Percentiles rank a stretch among this genome's conserved stretches.
Conservation (phyloP, 176 grass and related monocot species). For the Eleusine coracana region DNA sequence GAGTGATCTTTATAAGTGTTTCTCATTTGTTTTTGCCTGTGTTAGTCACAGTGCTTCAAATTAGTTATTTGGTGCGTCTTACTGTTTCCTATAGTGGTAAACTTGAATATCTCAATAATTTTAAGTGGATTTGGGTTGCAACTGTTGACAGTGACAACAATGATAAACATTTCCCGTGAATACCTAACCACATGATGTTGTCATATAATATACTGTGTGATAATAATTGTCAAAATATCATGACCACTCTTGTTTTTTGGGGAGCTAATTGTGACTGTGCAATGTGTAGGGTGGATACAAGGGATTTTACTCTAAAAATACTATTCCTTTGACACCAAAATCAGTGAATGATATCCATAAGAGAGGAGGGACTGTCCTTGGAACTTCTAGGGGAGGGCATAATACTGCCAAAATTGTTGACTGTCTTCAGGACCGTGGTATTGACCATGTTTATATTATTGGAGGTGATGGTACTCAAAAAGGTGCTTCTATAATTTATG, state of each 20-base stretch:
- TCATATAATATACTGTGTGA: neutral
- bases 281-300: constrained; percentile 83
- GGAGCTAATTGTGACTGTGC: constrained; percentile 31
- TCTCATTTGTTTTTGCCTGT: neutral
- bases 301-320: constrained; percentile 92
- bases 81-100: constrained; percentile 17
- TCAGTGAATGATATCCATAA: constrained; percentile 93
- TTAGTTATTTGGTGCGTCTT: neutral
- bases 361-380: constrained; percentile 86
- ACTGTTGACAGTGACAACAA: constrained; percentile 23
- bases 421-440: constrained; percentile 82
- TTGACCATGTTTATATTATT: constrained; percentile 97
- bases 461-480: constrained; percentile 95
- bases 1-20: neutral
- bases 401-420: constrained; percentile 91
- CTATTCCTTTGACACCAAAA: constrained; percentile 67
- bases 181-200: constrained; percentile 16
- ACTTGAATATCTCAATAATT: neutral
- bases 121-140: neutral
- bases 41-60: constrained; percentile 18
- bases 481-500: constrained; percentile 86
- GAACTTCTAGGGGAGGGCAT: constrained; percentile 89
- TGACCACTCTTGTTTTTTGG: constrained; percentile 20
- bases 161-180: neutral
- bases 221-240: constrained; percentile 9